A percentile compares a stretch with the other conserved stretches of the same genome.
phyloP scores from a whole-genome alignment of 78 protist genomes.

The Isochrysis galbana region DNA sequence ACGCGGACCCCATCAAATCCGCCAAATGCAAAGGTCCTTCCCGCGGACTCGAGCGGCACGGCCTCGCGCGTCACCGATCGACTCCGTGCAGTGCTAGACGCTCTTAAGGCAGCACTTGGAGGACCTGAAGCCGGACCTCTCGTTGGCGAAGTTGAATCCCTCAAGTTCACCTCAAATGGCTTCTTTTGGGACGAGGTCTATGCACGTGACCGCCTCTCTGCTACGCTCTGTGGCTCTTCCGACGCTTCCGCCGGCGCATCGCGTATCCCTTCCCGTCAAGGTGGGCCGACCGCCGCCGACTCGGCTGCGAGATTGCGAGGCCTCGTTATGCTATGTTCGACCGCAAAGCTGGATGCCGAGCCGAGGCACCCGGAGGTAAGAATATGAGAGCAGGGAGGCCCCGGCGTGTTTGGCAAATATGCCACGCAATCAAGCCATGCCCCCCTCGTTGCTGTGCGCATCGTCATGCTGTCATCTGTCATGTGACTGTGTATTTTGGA shows the following conservation, averaged over 20 bases:
- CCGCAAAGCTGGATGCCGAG: neutral
- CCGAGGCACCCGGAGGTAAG: neutral
- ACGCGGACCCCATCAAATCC: too few relatives aligned
- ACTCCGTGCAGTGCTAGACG: neutral
- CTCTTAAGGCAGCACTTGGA: neutral
- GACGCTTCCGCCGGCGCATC: too few relatives aligned
- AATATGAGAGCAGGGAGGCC: too few relatives aligned
- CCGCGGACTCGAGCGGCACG: neutral
- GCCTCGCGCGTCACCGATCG: neutral
- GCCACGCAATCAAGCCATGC: too few relatives aligned
- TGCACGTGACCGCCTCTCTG: neutral
- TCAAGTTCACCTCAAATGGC: neutral
- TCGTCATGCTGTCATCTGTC: too few relatives aligned
- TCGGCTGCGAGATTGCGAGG: neutral
- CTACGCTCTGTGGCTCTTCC: too few relatives aligned
- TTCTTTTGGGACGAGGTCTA: conserved; percentile 6
- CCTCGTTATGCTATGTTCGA: neutral
- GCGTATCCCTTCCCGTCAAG: neutral
- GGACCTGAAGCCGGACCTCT: too few relatives aligned
- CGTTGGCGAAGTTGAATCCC: neutral
- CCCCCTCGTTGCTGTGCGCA: too few relatives aligned
- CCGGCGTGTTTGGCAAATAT: too few relatives aligned
- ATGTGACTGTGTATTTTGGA: too few relatives aligned
- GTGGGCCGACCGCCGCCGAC: neutral
- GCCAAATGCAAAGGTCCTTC: too few relatives aligned